Base-by-base conservation (phyloP, 768 basidiomycete genomes). In the Vishniacozyma victoriae region DNA sequence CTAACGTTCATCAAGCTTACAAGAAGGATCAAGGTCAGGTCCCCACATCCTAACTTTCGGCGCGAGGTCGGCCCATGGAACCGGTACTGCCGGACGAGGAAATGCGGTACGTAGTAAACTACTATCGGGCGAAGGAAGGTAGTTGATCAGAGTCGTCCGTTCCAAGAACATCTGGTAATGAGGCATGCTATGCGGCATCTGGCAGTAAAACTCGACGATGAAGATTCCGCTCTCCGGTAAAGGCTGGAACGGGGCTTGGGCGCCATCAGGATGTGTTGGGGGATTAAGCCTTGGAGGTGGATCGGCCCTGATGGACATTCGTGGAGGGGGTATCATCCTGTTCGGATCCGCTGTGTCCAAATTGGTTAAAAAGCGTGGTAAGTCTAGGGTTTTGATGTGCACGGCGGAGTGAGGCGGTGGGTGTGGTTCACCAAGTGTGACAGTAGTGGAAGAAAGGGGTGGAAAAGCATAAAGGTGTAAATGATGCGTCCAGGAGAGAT, bases 231-330 rank as follows among this genome's bases (percentile, higher is more conserved):
- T 59, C 25, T 57, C 55, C 12, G 70, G 67, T 23, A 60, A 41
- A 3, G 70, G 65, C 15, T 51, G 38, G 45, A 69, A 59, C 15
- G 52, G 50, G 22, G 48, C 47, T 6, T 54, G 54, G 11, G 31
- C 22, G 23, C 50, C 53, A 13, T 33, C n/a, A 4, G 66, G 66
- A 35, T 65, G 50, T 6, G 48, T 50, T 16, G 70, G 65, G 44
- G 65, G 60, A 2, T 54, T 60, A 44, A 62, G 55, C 15, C 70
- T 26, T 9, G 70, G 70, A 15, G 70, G 70, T 7, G 70, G 70
- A 52, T 71, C 70, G 7, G 67, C 62, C 4, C 70, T 52, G 24
- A 71, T 54, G 14, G 48, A 57, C 44, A 67, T 27, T 43, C 65
- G 42, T 3, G 65, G 65, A 27, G 65, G 65, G 22, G 65, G 65